Base-by-base conservation (phyloP, 352 stramenopile genomes). In the Globisporangium polare region DNA sequence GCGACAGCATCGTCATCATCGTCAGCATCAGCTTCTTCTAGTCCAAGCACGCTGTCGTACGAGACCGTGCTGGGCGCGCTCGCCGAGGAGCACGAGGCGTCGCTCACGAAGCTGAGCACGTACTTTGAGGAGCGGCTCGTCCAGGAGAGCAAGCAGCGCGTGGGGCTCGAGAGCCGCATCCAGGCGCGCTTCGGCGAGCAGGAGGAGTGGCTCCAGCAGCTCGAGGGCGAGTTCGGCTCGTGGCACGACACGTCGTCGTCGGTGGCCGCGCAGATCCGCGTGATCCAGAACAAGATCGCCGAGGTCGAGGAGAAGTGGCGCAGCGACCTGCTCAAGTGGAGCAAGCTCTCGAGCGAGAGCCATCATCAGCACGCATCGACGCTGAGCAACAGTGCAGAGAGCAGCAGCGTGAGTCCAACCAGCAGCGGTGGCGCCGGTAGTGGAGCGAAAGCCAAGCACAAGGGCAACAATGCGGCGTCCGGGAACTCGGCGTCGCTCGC, bases 191-290 rank as follows among this genome's bases (percentile, higher is more conserved):
- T 89, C 5, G 68, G 69, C 3, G 78, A 90, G 35, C 81, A 91
- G 20, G 84, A 90, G 47, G 82, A 94, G 61, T 92, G 84, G 84
- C 58, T 94, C 9, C 84, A 90, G 58, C 84, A 93, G 59, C 71
- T 93, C 3, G 83, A 93, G 64, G 78, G 78, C 31, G 80, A 83
- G 6, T 84, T 87, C 58, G 74, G 75, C 3, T 83, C 74, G 31
- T 73, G 72, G 62, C 74, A 89, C 45, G 75, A 83, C 56, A 62
- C 68, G 18, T 74, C 71, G 29, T 71, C 71, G 53, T 72, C 65
- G 0, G 71, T 78, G 1, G 59, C 68, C 2, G 56, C 65, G 39
- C 68, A 78, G 61, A 63, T 78, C 29, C 71, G 68, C 37, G 55
- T 65, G 53, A 46, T 78, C 4, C 68, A 78, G 45, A 61, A 51